Conservation (phyloP, 192 early-diverging fungal species). For the Coemansia reversa region DNA sequence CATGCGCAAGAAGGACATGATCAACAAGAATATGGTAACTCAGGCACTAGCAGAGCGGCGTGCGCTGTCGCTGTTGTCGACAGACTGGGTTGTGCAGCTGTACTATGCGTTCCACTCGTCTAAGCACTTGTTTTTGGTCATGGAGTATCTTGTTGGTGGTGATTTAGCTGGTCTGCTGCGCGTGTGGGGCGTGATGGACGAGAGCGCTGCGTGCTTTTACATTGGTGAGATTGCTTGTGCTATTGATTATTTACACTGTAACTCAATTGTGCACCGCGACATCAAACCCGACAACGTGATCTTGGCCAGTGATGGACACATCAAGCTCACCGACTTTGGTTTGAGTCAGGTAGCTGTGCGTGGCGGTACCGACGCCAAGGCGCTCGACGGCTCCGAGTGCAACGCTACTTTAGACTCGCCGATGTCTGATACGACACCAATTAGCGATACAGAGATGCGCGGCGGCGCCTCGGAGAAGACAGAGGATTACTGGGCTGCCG, state of each 20-base stretch:
- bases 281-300: constrained; percentile 84
- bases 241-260: constrained; percentile 85
- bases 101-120: constrained; percentile 90
- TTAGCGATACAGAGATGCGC: constrained; percentile 22
- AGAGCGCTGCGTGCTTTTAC: constrained; percentile 83
- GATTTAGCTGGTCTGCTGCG: constrained; percentile 76
- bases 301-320: constrained; percentile 82
- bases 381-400: constrained; percentile 27
- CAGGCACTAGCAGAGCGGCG: constrained; percentile 86
- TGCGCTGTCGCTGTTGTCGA: constrained; percentile 73
- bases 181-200: constrained; percentile 75
- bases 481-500: constrained; percentile 42
- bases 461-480: constrained; percentile 28
- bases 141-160: constrained; percentile 91
- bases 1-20: constrained; percentile 90
- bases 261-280: constrained; percentile 88
- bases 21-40: constrained; percentile 94
- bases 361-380: constrained; percentile 25
- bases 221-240: constrained; percentile 86
- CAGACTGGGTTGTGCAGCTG: constrained; percentile 89
- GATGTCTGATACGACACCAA: constrained; percentile 13
- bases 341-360: constrained; percentile 77
- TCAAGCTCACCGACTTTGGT: constrained; percentile 96
- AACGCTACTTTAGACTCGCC: constrained; percentile 20
- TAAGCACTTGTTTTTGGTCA: constrained; percentile 84